Conservation (phyloP, 2,329 filamentous ascomycete species). For the Neonectria neomacrospora region DNA sequence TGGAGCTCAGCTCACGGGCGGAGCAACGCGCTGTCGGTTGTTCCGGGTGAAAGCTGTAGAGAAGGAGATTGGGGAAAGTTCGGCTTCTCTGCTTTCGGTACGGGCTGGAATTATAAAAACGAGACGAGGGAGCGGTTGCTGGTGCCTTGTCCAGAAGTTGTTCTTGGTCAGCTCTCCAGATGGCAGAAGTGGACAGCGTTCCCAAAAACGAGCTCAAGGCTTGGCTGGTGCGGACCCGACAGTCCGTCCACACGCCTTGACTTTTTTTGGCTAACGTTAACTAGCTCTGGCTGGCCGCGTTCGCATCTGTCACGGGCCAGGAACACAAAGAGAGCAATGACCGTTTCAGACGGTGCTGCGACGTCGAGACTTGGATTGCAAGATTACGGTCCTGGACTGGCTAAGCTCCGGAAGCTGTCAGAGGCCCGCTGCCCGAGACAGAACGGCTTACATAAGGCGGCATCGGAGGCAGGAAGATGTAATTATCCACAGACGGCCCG, state of each 20-base stretch:
- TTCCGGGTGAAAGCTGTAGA: background rate
- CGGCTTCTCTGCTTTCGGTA: constrained; percentile 7
- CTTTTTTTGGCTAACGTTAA: constrained; percentile 19
- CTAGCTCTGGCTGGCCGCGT: constrained; percentile 7
- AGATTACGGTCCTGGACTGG: constrained; percentile 1
- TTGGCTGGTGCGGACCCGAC: constrained; percentile 18
- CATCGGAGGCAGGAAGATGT: constrained; percentile 23
- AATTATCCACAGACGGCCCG: constrained; percentile 28
- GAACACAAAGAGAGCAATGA: background rate
- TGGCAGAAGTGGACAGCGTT: constrained; percentile 33
- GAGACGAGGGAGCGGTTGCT: constrained; percentile 18
- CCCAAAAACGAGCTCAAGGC: constrained; percentile 28
- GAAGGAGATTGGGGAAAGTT: background rate
- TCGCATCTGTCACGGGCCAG: constrained; percentile 12
- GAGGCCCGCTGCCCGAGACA: background rate
- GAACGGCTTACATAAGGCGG: background rate
- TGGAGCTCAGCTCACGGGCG: constrained; percentile 25
- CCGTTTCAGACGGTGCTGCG: constrained; percentile 15
- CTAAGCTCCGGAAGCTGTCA: background rate
- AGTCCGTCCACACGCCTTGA: constrained; percentile 16
- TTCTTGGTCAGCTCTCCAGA: constrained; percentile 20
- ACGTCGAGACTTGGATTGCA: constrained; percentile 4
- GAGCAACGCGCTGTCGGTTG: constrained; percentile 19
- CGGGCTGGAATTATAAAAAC: constrained; percentile 20
- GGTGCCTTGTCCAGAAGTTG: constrained; percentile 25